Evolutionary conservation across 78 protist genomes (phyloP).

Genomic region (Dictyostelium firmibasis): DNA sequence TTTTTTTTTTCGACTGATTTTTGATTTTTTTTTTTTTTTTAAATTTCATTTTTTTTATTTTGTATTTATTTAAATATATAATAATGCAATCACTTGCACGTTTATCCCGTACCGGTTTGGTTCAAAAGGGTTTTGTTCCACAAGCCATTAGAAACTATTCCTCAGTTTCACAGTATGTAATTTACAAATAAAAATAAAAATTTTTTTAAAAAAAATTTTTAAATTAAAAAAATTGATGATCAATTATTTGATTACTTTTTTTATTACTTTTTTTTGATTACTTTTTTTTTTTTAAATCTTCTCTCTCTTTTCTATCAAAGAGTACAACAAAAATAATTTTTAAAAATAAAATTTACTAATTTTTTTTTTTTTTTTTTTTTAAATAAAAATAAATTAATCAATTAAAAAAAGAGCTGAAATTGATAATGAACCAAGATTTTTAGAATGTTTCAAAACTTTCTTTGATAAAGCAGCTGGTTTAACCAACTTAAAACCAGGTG

Average conservation of each 20-base stretch:
- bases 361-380: background rate
- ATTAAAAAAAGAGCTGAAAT: constrained; percentile 73
- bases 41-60: background rate
- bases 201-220: background rate
- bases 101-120: background rate
- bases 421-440: constrained; percentile 83
- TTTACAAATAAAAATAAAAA: background rate
- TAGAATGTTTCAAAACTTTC: constrained; percentile 81
- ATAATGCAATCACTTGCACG: constrained; percentile 8
- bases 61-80: background rate
- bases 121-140: background rate
- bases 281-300: too few relatives aligned
- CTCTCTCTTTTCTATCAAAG: too few relatives aligned
- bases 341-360: too few relatives aligned
- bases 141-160: background rate
- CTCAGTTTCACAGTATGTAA: background rate
- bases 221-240: background rate
- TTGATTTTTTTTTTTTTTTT: background rate
- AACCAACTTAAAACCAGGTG: constrained; percentile 82
- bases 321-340: too few relatives aligned
- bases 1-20: background rate
- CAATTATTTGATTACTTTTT: too few relatives aligned
- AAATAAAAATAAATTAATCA: too few relatives aligned
- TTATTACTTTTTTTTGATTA: too few relatives aligned
- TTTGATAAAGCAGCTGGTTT: constrained; percentile 86